These are phyloP conservation scores for Litchi chinensis DNA, from an alignment of 345 rosid genomes.

Conservation along the genomic window DNA sequence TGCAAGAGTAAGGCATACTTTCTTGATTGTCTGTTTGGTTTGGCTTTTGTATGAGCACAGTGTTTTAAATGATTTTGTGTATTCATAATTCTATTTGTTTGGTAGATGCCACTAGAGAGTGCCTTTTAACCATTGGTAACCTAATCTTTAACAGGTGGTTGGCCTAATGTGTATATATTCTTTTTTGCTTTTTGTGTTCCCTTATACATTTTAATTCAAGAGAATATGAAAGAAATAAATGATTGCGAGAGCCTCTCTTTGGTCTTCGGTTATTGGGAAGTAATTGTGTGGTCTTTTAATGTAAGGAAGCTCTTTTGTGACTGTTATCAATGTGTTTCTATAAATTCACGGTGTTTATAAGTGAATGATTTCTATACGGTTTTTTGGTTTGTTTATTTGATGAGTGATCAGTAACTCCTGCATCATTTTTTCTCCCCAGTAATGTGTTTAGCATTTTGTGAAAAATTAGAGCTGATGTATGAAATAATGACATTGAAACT, in stretches of 20 bases:
- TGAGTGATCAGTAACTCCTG: not conserved
- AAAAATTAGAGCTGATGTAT: not conserved
- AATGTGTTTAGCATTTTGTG: slow-evolving; percentile 9
- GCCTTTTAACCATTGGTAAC: too few species aligned
- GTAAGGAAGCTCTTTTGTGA: slow-evolving; percentile 8
- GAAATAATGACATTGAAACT: not conserved
- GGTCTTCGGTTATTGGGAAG: not conserved
- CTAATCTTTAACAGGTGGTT: not conserved
- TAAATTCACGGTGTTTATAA: not conserved
- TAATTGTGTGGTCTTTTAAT: not conserved
- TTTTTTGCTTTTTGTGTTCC: not conserved
- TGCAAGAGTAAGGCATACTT: slow-evolving; percentile 68
- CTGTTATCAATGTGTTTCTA: not conserved
- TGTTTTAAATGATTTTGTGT: not conserved
- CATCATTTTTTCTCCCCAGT: not conserved
- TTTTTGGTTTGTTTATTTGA: not conserved
- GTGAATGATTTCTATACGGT: not conserved
- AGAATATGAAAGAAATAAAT: not conserved
- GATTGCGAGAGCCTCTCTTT: not conserved
- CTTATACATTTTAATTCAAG: not conserved
- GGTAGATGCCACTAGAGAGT: not conserved
- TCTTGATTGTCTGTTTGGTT: slow-evolving; percentile 4
- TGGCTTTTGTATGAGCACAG: not conserved
- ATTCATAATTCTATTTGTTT: not conserved
- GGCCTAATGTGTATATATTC: not conserved